These are phyloP conservation scores for Fusarium robinianum DNA, from an alignment of 2,329 filamentous ascomycete species.

Conservation along the genomic window DNA sequence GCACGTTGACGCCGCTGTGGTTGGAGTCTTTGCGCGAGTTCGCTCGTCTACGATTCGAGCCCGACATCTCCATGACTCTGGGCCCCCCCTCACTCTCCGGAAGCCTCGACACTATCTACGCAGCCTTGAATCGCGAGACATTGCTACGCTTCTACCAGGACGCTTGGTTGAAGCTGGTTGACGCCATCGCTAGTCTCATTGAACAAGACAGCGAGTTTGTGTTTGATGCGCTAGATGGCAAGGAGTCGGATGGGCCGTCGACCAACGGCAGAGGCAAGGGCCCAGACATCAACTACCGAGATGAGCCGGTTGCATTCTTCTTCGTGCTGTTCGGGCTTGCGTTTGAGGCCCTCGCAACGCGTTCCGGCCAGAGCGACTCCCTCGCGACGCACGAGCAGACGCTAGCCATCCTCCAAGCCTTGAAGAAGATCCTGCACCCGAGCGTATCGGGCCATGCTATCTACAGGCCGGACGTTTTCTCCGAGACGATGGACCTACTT, in stretches of 20 bases:
- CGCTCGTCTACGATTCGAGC: slow-evolving; percentile 90
- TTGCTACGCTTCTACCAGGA: slow-evolving; percentile 95
- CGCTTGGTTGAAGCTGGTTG: slow-evolving; percentile 93
- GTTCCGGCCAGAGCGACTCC: slow-evolving; percentile 56
- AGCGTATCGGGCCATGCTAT: slow-evolving; percentile 96
- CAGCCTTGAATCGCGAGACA: slow-evolving; percentile 91
- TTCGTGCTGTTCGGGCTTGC: slow-evolving; percentile 96
- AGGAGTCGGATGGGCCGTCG: slow-evolving; percentile 58
- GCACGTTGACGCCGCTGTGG: slow-evolving; percentile 90
- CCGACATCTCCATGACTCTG: slow-evolving; percentile 90
- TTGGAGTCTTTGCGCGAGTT: slow-evolving; percentile 91
- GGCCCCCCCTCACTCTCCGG: slow-evolving; percentile 81
- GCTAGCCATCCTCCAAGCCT: slow-evolving; percentile 83
- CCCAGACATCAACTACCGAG: slow-evolving; percentile 92
- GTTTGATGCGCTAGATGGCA: slow-evolving; percentile 93
- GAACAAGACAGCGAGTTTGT: slow-evolving; percentile 98
- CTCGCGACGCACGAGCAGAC: slow-evolving; percentile 77
- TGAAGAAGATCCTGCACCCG: slow-evolving; percentile 94
- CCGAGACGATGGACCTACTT: slow-evolving; percentile 94
- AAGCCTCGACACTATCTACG: slow-evolving; percentile 91
- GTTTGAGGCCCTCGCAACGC: slow-evolving; percentile 90
- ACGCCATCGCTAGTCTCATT: slow-evolving; percentile 95
- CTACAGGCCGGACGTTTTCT: slow-evolving; percentile 93
- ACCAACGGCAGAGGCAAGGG: slow-evolving; percentile 61
- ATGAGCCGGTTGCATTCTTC: slow-evolving; percentile 98